Conservation (phyloP, 441 rosid species). For the Croton laevigatus region DNA sequence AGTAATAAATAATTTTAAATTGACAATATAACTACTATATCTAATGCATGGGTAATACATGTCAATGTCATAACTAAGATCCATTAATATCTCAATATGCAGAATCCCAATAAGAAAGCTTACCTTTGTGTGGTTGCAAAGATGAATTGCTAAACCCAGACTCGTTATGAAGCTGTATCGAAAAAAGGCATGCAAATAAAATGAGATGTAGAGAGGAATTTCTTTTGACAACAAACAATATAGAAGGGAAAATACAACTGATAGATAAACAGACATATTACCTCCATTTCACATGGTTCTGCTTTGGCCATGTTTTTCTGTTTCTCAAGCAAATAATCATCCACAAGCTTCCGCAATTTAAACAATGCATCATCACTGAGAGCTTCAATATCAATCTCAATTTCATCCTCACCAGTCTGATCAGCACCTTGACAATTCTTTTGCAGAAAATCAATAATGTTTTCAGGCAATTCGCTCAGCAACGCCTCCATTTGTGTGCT, state of each 20-base stretch:
- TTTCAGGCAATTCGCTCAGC: conserved; percentile 69
- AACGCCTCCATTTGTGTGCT: conserved; percentile 61
- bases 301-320: conserved; percentile 43
- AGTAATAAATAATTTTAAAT: conserved; percentile 11
- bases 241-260: background rate
- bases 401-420: conserved; percentile 64
- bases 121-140: conserved; percentile 65
- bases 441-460: conserved; percentile 61
- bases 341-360: conserved; percentile 61
- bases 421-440: conserved; percentile 53
- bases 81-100: conserved; percentile 8
- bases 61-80: background rate
- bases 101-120: conserved; percentile 19
- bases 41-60: background rate
- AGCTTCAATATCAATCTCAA: conserved; percentile 83
- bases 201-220: conserved; percentile 15
- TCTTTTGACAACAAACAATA: background rate
- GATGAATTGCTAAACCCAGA: conserved; percentile 69
- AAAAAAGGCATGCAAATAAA: conserved; percentile 16
- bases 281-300: conserved; percentile 82
- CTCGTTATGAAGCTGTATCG: conserved; percentile 56
- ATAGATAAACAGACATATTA: conserved; percentile 16
- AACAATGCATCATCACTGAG: conserved; percentile 68
- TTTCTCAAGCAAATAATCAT: conserved; percentile 57
- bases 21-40: background rate